phyloP scores from a whole-genome alignment of 148 eudicot genomes.

The Persicaria maculosa region DNA sequence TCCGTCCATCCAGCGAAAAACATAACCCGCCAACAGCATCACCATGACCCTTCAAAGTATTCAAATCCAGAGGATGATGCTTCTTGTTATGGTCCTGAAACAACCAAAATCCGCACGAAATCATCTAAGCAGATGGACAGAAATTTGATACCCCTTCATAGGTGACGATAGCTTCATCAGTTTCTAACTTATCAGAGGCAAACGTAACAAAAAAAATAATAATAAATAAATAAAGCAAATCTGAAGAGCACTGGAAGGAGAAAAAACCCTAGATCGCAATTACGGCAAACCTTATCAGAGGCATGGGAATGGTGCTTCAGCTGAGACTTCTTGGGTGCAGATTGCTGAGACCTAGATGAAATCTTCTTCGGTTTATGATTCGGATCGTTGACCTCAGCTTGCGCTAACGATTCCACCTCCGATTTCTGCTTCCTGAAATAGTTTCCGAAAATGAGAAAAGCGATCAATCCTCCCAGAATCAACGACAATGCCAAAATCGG shows the following conservation, averaged over 20 bases:
- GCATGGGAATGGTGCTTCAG: slow-evolving; percentile 54
- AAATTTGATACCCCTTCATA: not conserved
- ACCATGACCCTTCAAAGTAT: slow-evolving; percentile 92
- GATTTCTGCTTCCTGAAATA: slow-evolving; percentile 67
- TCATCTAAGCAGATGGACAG: not conserved
- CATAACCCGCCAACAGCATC: slow-evolving; percentile 71
- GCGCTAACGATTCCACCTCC: slow-evolving; percentile 64
- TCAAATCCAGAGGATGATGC: slow-evolving; percentile 92
- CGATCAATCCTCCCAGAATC: slow-evolving; percentile 49
- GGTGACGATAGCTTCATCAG: not conserved
- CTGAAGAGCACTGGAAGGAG: not conserved
- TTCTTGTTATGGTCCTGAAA: slow-evolving; percentile 75
- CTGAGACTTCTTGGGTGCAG: slow-evolving; percentile 47
- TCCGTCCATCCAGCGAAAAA: slow-evolving; percentile 66
- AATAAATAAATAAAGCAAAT: not conserved
- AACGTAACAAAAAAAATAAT: not conserved
- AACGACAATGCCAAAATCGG: slow-evolving; percentile 42
- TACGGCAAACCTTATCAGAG: slow-evolving; percentile 51
- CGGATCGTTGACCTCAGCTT: slow-evolving; percentile 30
- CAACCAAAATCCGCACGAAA: not conserved
- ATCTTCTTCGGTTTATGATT: slow-evolving; percentile 22
- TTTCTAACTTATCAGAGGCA: not conserved
- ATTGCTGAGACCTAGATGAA: slow-evolving; percentile 26
- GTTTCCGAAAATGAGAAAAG: slow-evolving; percentile 48
- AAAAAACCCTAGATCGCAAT: slow-evolving; percentile 4